These are phyloP conservation scores for Xylaria hypoxylon DNA, from an alignment of 2,329 filamentous ascomycete genomes.

Conservation along the genomic window DNA sequence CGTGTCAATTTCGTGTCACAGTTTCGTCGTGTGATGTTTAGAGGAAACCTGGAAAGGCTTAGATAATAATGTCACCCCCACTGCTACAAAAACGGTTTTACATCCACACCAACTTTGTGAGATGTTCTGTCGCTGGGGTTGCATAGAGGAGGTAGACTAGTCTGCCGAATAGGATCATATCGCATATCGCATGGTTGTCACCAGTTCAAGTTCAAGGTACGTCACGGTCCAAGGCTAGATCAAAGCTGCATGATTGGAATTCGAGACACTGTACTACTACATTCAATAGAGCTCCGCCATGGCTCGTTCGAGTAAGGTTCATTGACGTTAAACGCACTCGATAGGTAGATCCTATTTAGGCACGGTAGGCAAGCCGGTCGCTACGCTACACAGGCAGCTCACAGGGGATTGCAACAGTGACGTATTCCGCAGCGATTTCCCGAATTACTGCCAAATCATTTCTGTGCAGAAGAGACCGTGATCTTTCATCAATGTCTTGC, in stretches of 20 bases:
- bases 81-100: not conserved
- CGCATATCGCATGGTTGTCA: slow-evolving; percentile 11
- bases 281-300: slow-evolving; percentile 16
- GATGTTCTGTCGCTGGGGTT: not conserved
- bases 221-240: not conserved
- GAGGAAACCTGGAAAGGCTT: slow-evolving; percentile 5
- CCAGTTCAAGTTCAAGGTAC: slow-evolving; percentile 1
- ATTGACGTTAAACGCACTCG: slow-evolving; percentile 1
- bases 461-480: not conserved
- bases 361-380: slow-evolving; percentile 6
- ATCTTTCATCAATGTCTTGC: not conserved
- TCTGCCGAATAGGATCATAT: not conserved
- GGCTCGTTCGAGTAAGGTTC: slow-evolving; percentile 5
- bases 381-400: not conserved
- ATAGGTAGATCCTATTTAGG: not conserved
- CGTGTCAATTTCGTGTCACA: slow-evolving; percentile 7
- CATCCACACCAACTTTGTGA: slow-evolving; percentile 1
- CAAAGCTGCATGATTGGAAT: slow-evolving; percentile 8
- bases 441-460: not conserved
- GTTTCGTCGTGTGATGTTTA: slow-evolving; percentile 18
- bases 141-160: slow-evolving; percentile 1
- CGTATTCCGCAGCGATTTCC: not conserved
- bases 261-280: slow-evolving; percentile 8
- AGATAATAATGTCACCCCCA: slow-evolving; percentile 11
- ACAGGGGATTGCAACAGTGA: not conserved